Evolutionary conservation across 305 asterid genomes (phyloP).

Genomic region (Caryopteris hybrid): DNA sequence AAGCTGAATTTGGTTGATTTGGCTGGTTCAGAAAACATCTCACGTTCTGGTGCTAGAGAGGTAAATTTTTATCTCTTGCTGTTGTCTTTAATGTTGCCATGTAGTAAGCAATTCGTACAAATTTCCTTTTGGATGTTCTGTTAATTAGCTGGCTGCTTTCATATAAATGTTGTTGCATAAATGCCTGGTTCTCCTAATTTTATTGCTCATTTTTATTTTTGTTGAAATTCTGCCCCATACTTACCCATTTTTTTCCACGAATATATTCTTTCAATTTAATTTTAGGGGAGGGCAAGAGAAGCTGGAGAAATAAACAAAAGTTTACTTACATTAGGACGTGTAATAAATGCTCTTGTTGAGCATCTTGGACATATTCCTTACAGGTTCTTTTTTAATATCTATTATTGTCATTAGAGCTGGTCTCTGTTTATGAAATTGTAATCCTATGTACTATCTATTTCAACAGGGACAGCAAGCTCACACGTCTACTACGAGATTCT

Average conservation of each 20-base stretch:
- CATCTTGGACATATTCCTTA: conserved; percentile 89
- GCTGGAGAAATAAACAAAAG: conserved; percentile 96
- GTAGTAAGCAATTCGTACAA: background rate
- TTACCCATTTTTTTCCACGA: background rate
- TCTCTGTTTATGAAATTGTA: background rate
- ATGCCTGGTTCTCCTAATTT: background rate
- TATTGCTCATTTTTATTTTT: background rate
- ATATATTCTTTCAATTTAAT: background rate
- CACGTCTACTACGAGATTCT: conserved; percentile 87
- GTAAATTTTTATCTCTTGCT: conserved; percentile 25
- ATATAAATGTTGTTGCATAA: background rate
- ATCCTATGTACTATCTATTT: background rate
- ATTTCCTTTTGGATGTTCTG: background rate
- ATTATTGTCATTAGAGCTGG: background rate
- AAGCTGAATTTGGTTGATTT: conserved; percentile 92
- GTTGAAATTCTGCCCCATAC: background rate
- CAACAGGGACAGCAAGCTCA: conserved; percentile 85
- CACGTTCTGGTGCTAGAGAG: conserved; percentile 99
- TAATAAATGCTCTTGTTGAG: conserved; percentile 85
- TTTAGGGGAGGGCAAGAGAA: conserved; percentile 90
- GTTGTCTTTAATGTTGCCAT: background rate
- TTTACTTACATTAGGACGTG: conserved; percentile 84
- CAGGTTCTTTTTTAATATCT: conserved; percentile 37
- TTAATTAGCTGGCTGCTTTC: background rate
- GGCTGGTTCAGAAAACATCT: conserved; percentile 96